Evolutionary conservation across 352 stramenopile genomes (phyloP).

Genomic region (Plasmopara viticola): DNA sequence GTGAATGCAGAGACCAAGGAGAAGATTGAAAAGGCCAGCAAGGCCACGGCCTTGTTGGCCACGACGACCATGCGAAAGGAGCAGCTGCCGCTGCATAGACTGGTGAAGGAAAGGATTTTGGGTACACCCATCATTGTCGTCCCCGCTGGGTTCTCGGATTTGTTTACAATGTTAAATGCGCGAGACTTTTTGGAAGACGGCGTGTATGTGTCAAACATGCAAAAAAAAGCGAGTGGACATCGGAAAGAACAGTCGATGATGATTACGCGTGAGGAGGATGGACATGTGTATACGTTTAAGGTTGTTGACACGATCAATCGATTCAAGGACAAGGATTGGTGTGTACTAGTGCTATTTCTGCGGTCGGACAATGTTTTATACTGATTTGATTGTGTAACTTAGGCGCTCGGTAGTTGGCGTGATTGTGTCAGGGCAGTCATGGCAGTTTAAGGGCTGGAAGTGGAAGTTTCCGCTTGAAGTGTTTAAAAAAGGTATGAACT

Average conservation of each 20-base stretch:
- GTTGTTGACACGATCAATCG: conserved; percentile 83
- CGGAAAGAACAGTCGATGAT: conserved; percentile 80
- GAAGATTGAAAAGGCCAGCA: conserved; percentile 82
- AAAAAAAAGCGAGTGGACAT: conserved; percentile 81
- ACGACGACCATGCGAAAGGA: conserved; percentile 44
- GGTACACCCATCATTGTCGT: conserved; percentile 90
- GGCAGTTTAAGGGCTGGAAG: conserved; percentile 93
- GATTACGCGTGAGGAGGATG: conserved; percentile 77
- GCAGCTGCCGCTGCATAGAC: conserved; percentile 49
- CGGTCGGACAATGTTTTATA: neutral
- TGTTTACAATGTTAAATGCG: conserved; percentile 87
- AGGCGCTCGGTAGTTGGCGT: conserved; percentile 87
- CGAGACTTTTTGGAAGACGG: conserved; percentile 85
- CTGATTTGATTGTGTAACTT: neutral
- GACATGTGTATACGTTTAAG: conserved; percentile 81
- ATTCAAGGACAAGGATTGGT: conserved; percentile 87
- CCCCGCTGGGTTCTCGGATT: conserved; percentile 75
- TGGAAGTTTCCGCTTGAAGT: conserved; percentile 88
- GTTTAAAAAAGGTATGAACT: conserved; percentile 80
- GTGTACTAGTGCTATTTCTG: conserved; percentile 4
- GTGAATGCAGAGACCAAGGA: conserved; percentile 83
- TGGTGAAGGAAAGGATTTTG: conserved; percentile 75
- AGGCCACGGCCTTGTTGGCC: conserved; percentile 45
- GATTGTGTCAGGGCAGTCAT: conserved; percentile 83
- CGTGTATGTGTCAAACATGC: conserved; percentile 67